Percentiles rank a stretch among this genome's conserved stretches.
Evolutionary conservation across 2,329 filamentous ascomycete genomes (phyloP).

Genomic region (Aureobasidium mangrovei): DNA sequence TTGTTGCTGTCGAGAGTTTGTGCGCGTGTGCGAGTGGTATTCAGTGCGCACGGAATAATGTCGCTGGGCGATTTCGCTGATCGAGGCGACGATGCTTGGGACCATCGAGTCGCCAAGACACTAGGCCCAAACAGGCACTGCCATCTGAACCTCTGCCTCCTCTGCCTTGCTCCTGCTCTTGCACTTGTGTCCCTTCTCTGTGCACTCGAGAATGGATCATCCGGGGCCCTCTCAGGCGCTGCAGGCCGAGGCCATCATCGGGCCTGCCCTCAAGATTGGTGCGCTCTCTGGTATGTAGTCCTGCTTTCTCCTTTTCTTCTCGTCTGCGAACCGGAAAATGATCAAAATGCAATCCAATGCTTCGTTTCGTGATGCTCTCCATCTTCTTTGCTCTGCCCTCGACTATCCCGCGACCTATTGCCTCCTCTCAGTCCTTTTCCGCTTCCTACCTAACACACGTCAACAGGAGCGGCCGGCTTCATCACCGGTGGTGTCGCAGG

Average conservation of each 20-base stretch:
- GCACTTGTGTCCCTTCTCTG: not conserved
- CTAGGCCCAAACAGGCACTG: not conserved
- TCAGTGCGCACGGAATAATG: constrained; percentile 8
- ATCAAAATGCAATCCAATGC: not conserved
- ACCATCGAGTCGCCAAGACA: constrained; percentile 7
- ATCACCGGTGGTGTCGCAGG: constrained; percentile 37
- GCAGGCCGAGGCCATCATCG: constrained; percentile 1
- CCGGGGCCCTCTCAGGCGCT: not conserved
- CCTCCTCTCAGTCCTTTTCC: not conserved
- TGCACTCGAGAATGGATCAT: not conserved
- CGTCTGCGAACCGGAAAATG: not conserved
- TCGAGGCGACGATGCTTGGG: not conserved
- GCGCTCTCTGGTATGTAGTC: constrained; percentile 11
- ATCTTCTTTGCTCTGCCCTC: not conserved
- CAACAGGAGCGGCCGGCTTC: constrained; percentile 57
- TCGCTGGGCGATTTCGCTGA: not conserved
- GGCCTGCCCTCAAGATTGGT: constrained; percentile 15
- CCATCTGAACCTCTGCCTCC: not conserved
- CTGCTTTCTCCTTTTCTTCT: not conserved
- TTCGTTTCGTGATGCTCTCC: not conserved
- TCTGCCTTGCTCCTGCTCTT: not conserved
- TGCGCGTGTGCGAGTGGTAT: not conserved
- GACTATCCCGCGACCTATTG: not conserved
- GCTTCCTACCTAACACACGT: not conserved
- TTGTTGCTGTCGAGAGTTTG: not conserved